phyloP scores from a whole-genome alignment of 306 rosid genomes.

The Hippophae rhamnoides region DNA sequence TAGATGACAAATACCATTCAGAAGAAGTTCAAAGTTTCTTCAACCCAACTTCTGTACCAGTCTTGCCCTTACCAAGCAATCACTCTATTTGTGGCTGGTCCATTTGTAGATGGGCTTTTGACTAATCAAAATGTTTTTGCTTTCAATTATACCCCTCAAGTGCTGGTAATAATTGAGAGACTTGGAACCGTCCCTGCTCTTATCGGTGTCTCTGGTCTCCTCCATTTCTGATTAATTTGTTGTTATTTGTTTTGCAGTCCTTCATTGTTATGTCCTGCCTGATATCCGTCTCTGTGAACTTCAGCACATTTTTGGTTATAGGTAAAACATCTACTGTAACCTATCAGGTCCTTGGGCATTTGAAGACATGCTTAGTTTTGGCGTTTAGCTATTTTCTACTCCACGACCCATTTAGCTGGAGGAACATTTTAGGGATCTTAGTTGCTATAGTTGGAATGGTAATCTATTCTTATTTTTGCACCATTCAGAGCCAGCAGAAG shows the following conservation, averaged over 20 bases:
- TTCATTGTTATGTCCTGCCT: conserved; percentile 86
- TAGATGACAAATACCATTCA: conserved; percentile 98
- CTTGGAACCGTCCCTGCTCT: not conserved
- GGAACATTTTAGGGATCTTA: conserved; percentile 76
- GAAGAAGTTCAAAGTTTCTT: conserved; percentile 91
- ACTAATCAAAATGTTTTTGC: conserved; percentile 76
- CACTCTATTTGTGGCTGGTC: conserved; percentile 73
- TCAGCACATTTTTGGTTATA: conserved; percentile 92
- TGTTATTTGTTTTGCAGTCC: conserved; percentile 37
- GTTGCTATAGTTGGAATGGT: conserved; percentile 19
- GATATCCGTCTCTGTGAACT: conserved; percentile 88
- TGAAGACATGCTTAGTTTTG: conserved; percentile 89
- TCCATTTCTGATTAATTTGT: not conserved
- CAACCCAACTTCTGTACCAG: conserved; percentile 93
- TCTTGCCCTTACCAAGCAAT: conserved; percentile 90
- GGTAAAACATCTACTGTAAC: conserved; percentile 97
- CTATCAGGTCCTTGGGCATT: conserved; percentile 96
- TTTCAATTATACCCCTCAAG: conserved; percentile 73
- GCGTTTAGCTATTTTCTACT: conserved; percentile 82
- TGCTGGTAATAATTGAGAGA: conserved; percentile 57
- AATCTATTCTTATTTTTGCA: conserved; percentile 68
- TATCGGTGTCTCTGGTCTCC: not conserved
- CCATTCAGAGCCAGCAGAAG: conserved; percentile 65
- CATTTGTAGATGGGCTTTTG: conserved; percentile 75
- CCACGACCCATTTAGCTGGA: conserved; percentile 87